phyloP scores from a whole-genome alignment of 2,329 filamentous ascomycete genomes.

The Colletotrichum caudatum region DNA sequence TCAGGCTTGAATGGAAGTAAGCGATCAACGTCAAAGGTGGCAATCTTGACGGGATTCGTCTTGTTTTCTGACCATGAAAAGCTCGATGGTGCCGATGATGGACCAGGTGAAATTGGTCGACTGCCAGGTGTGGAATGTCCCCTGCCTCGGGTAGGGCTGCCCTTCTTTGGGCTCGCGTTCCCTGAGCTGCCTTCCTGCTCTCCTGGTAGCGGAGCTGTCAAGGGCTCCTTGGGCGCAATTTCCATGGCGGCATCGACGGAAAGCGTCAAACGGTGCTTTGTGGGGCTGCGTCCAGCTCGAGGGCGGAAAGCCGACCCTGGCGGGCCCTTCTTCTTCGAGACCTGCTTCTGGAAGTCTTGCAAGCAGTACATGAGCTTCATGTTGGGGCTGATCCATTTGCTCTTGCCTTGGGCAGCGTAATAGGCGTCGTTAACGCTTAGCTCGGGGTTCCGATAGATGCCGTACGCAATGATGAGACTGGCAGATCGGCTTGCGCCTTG shows the following conservation, averaged over 20 bases:
- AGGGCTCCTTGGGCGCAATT: conserved; percentile 64
- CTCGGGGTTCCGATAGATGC: conserved; percentile 81
- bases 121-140: conserved; percentile 66
- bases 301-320: conserved; percentile 62
- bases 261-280: conserved; percentile 70
- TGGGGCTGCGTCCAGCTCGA: conserved; percentile 65
- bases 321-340: conserved; percentile 63
- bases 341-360: conserved; percentile 80
- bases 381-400: conserved; percentile 89
- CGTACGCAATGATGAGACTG: conserved; percentile 88
- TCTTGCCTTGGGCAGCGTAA: conserved; percentile 82
- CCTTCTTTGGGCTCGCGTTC: conserved; percentile 54
- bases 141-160: conserved; percentile 60
- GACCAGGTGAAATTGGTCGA: conserved; percentile 68
- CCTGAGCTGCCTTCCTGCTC: conserved; percentile 62
- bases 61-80: conserved; percentile 69
- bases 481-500: conserved; percentile 88
- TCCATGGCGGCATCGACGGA: conserved; percentile 69
- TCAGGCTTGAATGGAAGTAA: conserved; percentile 53
- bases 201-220: conserved; percentile 67
- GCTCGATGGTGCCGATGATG: conserved; percentile 74
- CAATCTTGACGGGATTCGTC: conserved; percentile 56
- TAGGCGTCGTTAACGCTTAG: conserved; percentile 87
- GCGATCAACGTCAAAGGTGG: conserved; percentile 55
- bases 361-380: conserved; percentile 93